Conservation (phyloP, 2,329 filamentous ascomycete genomes). For the Sarocladium kiliense region DNA sequence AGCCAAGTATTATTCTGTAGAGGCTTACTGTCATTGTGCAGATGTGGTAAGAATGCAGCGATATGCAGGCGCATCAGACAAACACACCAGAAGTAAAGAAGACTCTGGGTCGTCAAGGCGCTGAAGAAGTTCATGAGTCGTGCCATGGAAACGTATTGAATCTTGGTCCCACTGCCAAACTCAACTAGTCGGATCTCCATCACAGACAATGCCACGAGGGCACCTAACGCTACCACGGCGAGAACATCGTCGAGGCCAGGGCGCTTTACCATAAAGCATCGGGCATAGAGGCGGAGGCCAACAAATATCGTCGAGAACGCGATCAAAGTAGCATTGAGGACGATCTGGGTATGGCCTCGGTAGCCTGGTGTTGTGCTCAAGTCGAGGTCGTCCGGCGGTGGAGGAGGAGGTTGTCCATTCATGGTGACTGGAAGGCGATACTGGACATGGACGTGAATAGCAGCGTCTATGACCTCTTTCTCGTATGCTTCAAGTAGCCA, state of each 20-base stretch:
- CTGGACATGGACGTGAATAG: not conserved
- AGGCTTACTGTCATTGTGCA: constrained; percentile 26
- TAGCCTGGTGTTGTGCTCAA: constrained; percentile 8
- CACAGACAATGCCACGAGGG: not conserved
- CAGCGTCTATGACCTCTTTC: too few relatives aligned
- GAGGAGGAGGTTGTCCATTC: not conserved
- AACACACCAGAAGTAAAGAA: constrained; percentile 25
- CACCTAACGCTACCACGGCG: not conserved
- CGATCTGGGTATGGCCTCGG: constrained; percentile 1
- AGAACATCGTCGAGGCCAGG: not conserved
- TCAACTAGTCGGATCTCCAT: constrained; percentile 6
- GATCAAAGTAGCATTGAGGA: constrained; percentile 5
- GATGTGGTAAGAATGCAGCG: constrained; percentile 27
- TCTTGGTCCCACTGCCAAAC: constrained; percentile 9
- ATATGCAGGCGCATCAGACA: constrained; percentile 28
- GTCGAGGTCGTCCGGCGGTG: constrained; percentile 3
- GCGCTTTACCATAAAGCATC: constrained; percentile 2
- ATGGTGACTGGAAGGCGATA: not conserved
- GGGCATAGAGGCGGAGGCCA: constrained; percentile 1
- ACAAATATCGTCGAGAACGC: constrained; percentile 3
- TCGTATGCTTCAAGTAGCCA: too few relatives aligned
- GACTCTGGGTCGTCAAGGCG: constrained; percentile 6
- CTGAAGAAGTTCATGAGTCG: constrained; percentile 2
- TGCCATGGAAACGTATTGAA: not conserved
- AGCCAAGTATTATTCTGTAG: too few relatives aligned